These are phyloP conservation scores for Saturnispora halmiae DNA, from an alignment of 805 yeast genomes.

Conservation along the genomic window DNA sequence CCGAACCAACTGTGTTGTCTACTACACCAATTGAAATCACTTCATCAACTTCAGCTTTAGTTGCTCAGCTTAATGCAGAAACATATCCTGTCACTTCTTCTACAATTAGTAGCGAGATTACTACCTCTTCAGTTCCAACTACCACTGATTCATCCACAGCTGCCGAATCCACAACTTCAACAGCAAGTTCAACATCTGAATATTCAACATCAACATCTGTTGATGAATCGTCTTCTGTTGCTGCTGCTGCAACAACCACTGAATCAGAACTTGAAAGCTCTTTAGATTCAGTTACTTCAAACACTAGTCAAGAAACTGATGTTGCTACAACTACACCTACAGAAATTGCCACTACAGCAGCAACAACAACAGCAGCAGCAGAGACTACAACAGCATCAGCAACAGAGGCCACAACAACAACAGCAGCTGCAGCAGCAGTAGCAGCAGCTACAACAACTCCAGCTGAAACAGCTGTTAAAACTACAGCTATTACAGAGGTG, in stretches of 20 bases:
- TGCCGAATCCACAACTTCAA: background rate
- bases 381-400: conserved; percentile 1
- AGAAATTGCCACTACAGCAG: background rate
- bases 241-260: background rate
- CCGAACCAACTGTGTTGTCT: too few species aligned
- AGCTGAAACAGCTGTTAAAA: background rate
- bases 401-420: background rate
- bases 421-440: background rate
- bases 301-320: background rate
- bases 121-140: background rate
- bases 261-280: background rate
- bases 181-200: background rate
- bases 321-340: conserved; percentile 2
- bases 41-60: background rate
- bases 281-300: background rate
- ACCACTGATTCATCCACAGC: background rate
- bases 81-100: background rate
- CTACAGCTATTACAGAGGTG: background rate
- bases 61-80: background rate
- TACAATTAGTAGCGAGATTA: too few species aligned
- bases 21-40: background rate
- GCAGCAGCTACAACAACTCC: conserved; percentile 1
- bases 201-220: background rate
- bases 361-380: conserved; percentile 5
- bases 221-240: too few species aligned